Evolutionary conservation across 78 protist genomes (phyloP).

Genomic region (Dictyostelium firmibasis): DNA sequence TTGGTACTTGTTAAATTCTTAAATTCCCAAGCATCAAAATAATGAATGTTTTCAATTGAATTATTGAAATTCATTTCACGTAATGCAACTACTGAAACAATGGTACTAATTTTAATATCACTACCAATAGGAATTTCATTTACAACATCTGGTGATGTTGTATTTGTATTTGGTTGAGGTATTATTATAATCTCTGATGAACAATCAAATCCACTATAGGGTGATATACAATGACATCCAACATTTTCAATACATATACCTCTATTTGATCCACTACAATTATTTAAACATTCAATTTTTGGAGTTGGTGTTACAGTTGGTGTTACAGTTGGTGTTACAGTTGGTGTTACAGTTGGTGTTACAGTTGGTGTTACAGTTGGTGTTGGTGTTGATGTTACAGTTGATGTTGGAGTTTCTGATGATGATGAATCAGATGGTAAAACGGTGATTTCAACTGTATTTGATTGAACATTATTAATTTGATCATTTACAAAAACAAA

Average conservation of each 20-base stretch:
- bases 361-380: neutral
- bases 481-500: neutral
- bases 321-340: neutral
- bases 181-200: neutral
- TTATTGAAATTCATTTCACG: neutral
- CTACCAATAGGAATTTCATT: neutral
- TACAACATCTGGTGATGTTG: neutral
- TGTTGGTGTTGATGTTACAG: neutral
- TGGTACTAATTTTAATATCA: neutral
- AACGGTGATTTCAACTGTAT: neutral
- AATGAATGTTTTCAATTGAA: neutral
- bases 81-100: neutral
- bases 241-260: neutral
- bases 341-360: neutral
- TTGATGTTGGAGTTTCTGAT: neutral
- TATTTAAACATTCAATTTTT: neutral
- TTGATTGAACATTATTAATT: neutral
- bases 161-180: neutral
- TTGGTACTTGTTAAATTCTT: neutral
- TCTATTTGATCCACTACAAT: conserved; percentile 1
- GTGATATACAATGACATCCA: conserved; percentile 19
- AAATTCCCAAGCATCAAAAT: neutral
- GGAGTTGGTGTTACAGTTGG: neutral
- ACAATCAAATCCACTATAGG: conserved; percentile 27
- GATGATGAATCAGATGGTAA: neutral